Base-by-base conservation (phyloP, 768 basidiomycete species). In the Boletus tylopilopsis region DNA sequence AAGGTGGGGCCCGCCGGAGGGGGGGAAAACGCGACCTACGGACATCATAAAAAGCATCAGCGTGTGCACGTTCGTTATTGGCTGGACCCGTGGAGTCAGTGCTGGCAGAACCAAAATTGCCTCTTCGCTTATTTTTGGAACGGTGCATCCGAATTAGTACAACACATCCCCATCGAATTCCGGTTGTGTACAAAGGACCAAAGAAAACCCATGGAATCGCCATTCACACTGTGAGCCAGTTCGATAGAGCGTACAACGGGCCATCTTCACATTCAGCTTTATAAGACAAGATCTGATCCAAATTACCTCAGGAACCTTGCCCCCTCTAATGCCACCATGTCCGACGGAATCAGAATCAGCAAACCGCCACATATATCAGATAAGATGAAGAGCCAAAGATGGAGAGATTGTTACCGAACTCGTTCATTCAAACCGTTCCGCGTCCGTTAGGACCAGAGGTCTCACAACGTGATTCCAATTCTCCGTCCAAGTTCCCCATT, bases 401-500 rank as follows among this genome's bases (percentile, higher is more conserved):
- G 12, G 12, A 30, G 29, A 30, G 7, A 30, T 6, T 19, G 4
- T 22, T n/a, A 46, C 23, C 6, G 18, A 21, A 19, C 32, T 29
- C 37, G 21, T 42, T 42, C 43, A 67, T 41, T 61, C 55, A 35
- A 59, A 55, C 18, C 55, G 55, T 41, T 51, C 55, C 25, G 60
- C 68, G 39, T 72, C 68, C 24, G 47, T 60, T 44, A 75, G 47
- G 21, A 79, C 59, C 29, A 92, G 62, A 15, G 87, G 89, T 61
- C 73, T 73, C 45, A 95, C 73, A 18, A 79, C 72, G 37, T 69
- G 71, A 42, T 79, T 76, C 94, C 94, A 97, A 59, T 94, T 94
- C 46, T 91, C 82, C 48, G 84, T 76, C 93, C 94, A 97, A 0
- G 79, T 80, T 21, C 74, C 70, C 90, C 90, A 93, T 27, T 75